Conservation (phyloP, 2,329 filamentous ascomycete genomes). For the Cadophora sp. region DNA sequence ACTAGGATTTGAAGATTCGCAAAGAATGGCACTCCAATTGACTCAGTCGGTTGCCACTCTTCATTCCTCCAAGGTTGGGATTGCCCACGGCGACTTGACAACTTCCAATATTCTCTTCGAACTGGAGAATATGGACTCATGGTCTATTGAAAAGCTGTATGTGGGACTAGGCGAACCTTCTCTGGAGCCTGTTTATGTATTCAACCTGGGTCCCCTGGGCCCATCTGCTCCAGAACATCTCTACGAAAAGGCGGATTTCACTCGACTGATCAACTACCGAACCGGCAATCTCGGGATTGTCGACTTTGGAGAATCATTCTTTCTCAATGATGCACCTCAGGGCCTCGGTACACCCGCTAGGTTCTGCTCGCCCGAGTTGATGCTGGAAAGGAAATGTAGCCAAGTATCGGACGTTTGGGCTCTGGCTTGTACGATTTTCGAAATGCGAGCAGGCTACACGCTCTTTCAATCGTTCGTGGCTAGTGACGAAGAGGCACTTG, state of each 20-base stretch:
- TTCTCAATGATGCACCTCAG: not conserved
- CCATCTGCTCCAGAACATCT: conserved; percentile 4
- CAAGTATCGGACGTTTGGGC: conserved; percentile 18
- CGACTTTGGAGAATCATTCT: conserved; percentile 21
- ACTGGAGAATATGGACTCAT: conserved; percentile 1
- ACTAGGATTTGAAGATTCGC: not conserved
- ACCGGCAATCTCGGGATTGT: conserved; percentile 27
- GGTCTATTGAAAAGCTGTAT: not conserved
- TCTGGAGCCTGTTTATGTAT: not conserved
- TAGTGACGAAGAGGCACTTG: not conserved
- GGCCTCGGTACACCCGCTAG: not conserved
- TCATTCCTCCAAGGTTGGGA: conserved; percentile 6
- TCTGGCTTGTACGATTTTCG: not conserved
- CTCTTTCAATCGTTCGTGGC: conserved; percentile 1
- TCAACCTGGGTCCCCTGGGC: not conserved
- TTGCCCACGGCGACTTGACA: conserved; percentile 24
- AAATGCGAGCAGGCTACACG: not conserved
- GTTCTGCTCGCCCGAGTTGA: not conserved
- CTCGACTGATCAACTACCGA: conserved; percentile 1
- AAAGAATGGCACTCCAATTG: not conserved
- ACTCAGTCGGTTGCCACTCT: not conserved
- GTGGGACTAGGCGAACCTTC: not conserved
- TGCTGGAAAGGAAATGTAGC: not conserved
- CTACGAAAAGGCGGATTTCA: not conserved
- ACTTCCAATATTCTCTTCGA: conserved; percentile 20